phyloP scores from a whole-genome alignment of 306 rosid species.

The Lathyrus aphaca region DNA sequence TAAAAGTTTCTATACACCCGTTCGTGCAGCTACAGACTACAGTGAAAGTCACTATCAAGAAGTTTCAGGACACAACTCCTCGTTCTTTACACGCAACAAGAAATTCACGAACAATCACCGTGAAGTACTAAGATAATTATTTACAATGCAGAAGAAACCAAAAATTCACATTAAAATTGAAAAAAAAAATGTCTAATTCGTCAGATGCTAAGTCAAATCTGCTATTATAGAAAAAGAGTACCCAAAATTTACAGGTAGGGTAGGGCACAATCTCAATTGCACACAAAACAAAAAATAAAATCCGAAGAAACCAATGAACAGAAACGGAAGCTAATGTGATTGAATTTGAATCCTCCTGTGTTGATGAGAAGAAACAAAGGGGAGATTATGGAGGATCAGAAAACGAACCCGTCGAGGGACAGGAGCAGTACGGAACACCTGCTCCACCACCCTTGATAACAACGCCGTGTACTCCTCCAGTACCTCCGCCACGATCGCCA shows the following conservation, averaged over 20 bases:
- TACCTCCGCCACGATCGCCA: slow-evolving; percentile 71
- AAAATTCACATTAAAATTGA: neutral
- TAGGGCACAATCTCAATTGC: neutral
- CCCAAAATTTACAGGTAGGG: no score
- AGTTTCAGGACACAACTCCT: no score
- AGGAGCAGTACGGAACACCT: slow-evolving; percentile 63
- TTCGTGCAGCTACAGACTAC: no score
- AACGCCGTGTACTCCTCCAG: slow-evolving; percentile 85
- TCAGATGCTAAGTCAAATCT: neutral
- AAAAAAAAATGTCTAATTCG: neutral
- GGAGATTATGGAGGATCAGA: slow-evolving; percentile 71
- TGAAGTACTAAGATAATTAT: neutral
- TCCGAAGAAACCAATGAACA: neutral
- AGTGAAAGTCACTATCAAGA: no score
- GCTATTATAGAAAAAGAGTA: no score
- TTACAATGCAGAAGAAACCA: neutral
- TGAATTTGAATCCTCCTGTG: slow-evolving; percentile 34
- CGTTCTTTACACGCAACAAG: neutral
- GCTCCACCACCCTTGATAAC: slow-evolving; percentile 69
- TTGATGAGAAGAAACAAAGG: slow-evolving; percentile 48
- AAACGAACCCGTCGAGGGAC: slow-evolving; percentile 76
- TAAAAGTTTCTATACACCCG: no score
- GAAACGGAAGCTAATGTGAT: slow-evolving; percentile 7
- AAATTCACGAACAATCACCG: neutral
- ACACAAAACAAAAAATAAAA: neutral